Base-by-base conservation (phyloP, 1,284 basidiomycete genomes). In the Trichosporon inkin region DNA sequence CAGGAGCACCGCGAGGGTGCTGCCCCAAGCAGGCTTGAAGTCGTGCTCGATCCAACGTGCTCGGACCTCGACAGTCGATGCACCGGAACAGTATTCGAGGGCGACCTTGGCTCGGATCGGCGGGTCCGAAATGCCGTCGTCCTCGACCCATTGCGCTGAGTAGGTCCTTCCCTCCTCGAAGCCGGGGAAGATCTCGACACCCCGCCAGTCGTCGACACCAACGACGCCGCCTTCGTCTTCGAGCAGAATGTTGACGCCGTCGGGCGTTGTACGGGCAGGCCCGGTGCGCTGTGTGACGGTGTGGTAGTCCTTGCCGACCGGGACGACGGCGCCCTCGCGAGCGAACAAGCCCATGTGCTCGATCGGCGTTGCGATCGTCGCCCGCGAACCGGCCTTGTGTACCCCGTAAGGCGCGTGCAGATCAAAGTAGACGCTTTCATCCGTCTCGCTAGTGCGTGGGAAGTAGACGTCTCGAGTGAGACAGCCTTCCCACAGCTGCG, bases 261-360 rank as follows among this genome's bases (percentile, higher is more conserved):
- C 77, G 8, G 70, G 63, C 11, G 75, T 76, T 13, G 72, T 70
- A 14, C 77, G 62, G 0, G 71, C 67, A 0, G 75, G 66, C 0
- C 78, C 78, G 1, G 63, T 38, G 1, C 52, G 19, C 55, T 77
- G 69, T 5, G 76, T 79, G 59, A 80, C 71, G 3, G 79, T 80
- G 40, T 75, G 70, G 53, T 70, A 70, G 28, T 66, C 58, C 56
- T 76, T 77, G n/a, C 79, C 78, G 34, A 79, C 68, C 10, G 79
- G 79, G n/a, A 80, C 66, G 34, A 75, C 78, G 5, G 72, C 71
- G 16, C 78, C 78, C 54, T 78, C 77, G 14, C 78, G 68, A 1
- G 76, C 79, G 44, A 80, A 78, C 22, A 79, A 57, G 20, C 77
- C 77, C 62, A 78, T 75, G 66, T 78, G 74, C 38, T 75, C 73